A percentile compares a stretch with the other conserved stretches of the same genome.
These are phyloP conservation scores for Plasmopara viticola DNA, from an alignment of 352 stramenopile species.

Conservation along the genomic window DNA sequence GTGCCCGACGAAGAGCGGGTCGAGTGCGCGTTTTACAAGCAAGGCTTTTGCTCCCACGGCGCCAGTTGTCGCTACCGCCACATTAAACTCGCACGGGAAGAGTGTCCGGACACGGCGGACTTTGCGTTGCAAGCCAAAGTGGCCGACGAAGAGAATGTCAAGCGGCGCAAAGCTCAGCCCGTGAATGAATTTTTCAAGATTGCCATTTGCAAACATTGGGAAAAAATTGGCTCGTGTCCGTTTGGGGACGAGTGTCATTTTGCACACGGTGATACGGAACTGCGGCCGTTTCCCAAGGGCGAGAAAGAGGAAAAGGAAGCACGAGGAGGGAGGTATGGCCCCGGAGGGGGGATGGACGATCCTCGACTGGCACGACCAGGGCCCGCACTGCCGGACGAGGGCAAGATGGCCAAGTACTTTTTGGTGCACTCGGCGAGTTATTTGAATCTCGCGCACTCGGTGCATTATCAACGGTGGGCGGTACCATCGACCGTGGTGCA, in stretches of 20 bases:
- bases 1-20: constrained; percentile 94
- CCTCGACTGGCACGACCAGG: constrained; percentile 1
- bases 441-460: constrained; percentile 71
- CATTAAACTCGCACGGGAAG: constrained; percentile 88
- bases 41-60: constrained; percentile 97
- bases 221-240: constrained; percentile 92
- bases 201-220: constrained; percentile 96
- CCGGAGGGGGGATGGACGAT: constrained; percentile 4
- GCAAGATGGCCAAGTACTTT: constrained; percentile 79
- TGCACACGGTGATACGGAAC: constrained; percentile 92
- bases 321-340: constrained; percentile 5
- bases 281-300: constrained; percentile 82
- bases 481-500: constrained; percentile 44
- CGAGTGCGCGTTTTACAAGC: constrained; percentile 97
- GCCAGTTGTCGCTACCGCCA: constrained; percentile 94
- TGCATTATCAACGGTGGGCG: constrained; percentile 72
- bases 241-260: constrained; percentile 97
- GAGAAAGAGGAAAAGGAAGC: constrained; percentile 36
- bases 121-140: constrained; percentile 91
- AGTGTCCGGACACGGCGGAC: constrained; percentile 91
- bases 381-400: constrained; percentile 53
- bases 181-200: constrained; percentile 98
- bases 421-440: constrained; percentile 76
- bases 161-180: constrained; percentile 79
- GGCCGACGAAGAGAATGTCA: constrained; percentile 86